Evolutionary conservation across 2,329 filamentous ascomycete genomes (phyloP).

Genomic region (Alternaria longipes): DNA sequence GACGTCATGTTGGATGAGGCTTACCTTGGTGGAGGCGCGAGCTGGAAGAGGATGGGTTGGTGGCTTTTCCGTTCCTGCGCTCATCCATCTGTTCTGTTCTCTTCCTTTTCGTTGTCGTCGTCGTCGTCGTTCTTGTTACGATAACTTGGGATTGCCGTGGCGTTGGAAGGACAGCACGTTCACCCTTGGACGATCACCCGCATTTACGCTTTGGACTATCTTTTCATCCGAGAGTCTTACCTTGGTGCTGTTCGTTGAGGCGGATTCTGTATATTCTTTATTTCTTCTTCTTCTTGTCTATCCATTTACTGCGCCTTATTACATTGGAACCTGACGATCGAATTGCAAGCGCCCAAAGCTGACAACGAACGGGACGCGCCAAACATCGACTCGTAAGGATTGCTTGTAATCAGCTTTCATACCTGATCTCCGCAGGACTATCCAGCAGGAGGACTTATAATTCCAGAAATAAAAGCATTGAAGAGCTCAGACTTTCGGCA

Average conservation of each 20-base stretch:
- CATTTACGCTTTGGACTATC: neutral
- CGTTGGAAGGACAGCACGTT: neutral
- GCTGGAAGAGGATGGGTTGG: neutral
- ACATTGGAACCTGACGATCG: neutral
- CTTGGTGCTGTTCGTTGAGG: neutral
- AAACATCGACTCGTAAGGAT: neutral
- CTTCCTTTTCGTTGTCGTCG: neutral
- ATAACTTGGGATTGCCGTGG: neutral
- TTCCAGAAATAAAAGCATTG: neutral
- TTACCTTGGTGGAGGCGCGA: constrained; percentile 6
- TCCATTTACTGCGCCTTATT: neutral
- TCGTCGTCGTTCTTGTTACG: neutral
- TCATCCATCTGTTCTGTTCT: neutral
- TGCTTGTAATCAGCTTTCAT: neutral
- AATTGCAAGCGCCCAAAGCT: neutral
- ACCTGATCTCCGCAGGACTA: neutral
- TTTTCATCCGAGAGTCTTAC: neutral
- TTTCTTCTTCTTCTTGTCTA: constrained; percentile 4
- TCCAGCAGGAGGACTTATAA: neutral
- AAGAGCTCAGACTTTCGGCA: neutral
- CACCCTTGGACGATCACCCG: neutral
- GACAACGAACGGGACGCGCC: neutral
- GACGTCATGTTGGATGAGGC: constrained; percentile 14
- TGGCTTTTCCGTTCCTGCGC: neutral
- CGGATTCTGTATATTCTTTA: neutral